A percentile compares a stretch with the other conserved stretches of the same genome.
Evolutionary conservation across 2,329 filamentous ascomycete genomes (phyloP).

Genomic region (Cytospora schulzeri): DNA sequence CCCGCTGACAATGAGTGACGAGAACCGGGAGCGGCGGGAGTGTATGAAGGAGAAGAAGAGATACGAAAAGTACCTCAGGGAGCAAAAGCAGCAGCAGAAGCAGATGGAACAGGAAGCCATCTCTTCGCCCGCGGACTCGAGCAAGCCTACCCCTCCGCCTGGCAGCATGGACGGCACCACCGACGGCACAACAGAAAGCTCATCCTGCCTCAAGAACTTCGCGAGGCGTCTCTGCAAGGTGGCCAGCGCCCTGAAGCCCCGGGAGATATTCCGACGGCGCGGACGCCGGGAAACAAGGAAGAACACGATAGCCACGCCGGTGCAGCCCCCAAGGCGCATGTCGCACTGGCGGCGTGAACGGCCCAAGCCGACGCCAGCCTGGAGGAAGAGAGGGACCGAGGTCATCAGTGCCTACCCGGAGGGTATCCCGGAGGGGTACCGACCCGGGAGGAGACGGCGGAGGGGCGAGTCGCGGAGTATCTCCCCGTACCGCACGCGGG

Average conservation of each 20-base stretch:
- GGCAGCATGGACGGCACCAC: too few species aligned
- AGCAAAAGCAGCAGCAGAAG: background rate
- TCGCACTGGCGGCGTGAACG: background rate
- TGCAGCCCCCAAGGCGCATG: background rate
- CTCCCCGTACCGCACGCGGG: background rate
- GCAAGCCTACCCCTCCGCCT: background rate
- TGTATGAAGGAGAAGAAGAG: background rate
- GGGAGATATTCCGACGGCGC: too few species aligned
- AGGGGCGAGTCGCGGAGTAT: background rate
- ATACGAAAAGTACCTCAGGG: background rate
- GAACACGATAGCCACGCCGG: background rate
- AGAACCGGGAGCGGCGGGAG: background rate
- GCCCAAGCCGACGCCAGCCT: background rate
- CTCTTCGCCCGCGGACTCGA: background rate
- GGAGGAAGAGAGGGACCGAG: background rate
- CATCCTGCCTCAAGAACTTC: background rate
- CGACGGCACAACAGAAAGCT: background rate
- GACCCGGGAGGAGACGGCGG: background rate
- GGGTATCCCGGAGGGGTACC: too few species aligned
- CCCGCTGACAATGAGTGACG: background rate
- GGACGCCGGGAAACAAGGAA: background rate
- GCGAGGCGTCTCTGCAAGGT: background rate
- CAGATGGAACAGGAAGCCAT: background rate
- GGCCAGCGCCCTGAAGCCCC: background rate
- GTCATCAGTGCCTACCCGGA: background rate